phyloP scores from a whole-genome alignment of 495 filamentous ascomycete species.

The Bombardia bombarda region DNA sequence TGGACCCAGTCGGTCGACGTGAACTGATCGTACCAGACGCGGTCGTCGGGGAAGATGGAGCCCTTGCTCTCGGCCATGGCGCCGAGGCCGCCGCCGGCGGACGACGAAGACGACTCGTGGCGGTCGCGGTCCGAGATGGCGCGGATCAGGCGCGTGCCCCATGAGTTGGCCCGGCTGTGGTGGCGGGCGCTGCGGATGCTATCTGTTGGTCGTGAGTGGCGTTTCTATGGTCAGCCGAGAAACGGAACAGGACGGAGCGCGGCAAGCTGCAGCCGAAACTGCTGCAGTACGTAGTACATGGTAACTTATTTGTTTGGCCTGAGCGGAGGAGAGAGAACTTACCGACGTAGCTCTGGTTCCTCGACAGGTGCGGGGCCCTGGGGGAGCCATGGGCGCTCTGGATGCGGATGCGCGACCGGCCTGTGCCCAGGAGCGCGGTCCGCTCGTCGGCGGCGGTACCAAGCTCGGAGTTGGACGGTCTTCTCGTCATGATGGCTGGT shows the following conservation, averaged over 20 bases:
- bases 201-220: too few species aligned
- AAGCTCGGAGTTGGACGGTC: slow-evolving; percentile 27
- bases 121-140: slow-evolving; percentile 40
- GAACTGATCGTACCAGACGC: slow-evolving; percentile 98
- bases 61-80: slow-evolving; percentile 53
- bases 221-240: too few species aligned
- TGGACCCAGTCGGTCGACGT: slow-evolving; percentile 98
- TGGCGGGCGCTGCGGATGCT: slow-evolving; percentile 48
- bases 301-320: neutral
- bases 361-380: slow-evolving; percentile 29
- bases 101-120: slow-evolving; percentile 32
- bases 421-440: slow-evolving; percentile 34
- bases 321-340: slow-evolving; percentile 8
- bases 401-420: slow-evolving; percentile 35
- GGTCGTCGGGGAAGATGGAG: slow-evolving; percentile 63
- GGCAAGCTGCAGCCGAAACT: too few species aligned
- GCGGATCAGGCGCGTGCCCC: slow-evolving; percentile 44
- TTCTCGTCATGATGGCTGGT: slow-evolving; percentile 12
- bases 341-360: slow-evolving; percentile 42
- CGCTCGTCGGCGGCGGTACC: slow-evolving; percentile 40
- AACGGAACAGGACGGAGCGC: too few species aligned
- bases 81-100: too few species aligned
- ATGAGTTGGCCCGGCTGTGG: slow-evolving; percentile 61
- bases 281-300: too few species aligned
- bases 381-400: slow-evolving; percentile 31